These are phyloP conservation scores for Fagus sylvatica DNA, from an alignment of 306 rosid species.

Conservation along the genomic window DNA sequence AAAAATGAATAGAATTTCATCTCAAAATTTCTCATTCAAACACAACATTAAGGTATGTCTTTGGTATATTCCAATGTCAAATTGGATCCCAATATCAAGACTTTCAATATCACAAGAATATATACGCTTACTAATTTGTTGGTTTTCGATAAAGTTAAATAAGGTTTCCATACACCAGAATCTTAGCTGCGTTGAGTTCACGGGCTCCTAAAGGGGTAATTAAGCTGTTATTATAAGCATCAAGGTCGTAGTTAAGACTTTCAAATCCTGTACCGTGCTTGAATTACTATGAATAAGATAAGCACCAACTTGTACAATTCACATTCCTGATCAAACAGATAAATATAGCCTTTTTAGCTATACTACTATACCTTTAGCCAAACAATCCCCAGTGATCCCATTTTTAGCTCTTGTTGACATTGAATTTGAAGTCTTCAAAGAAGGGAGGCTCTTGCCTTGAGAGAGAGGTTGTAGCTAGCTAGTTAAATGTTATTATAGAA, in stretches of 20 bases:
- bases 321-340: no score
- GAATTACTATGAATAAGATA: no score
- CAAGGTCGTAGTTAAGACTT: not conserved
- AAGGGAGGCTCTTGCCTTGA: constrained; percentile 23
- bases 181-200: constrained; percentile 36
- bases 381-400: no score
- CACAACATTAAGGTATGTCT: not conserved
- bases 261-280: no score
- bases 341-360: no score
- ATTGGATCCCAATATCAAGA: not conserved
- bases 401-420: not conserved
- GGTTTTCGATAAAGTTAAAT: constrained; percentile 10
- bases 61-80: not conserved
- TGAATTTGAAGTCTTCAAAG: constrained; percentile 31
- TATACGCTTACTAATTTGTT: not conserved
- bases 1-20: no score
- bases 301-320: no score
- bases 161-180: constrained; percentile 15
- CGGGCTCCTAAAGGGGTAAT: constrained; percentile 16
- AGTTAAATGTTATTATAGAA: not conserved
- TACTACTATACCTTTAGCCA: no score
- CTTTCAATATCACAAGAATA: constrained; percentile 2
- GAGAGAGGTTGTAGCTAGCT: constrained; percentile 7
- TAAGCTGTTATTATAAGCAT: not conserved
- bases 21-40: no score